Evolutionary conservation across 306 rosid genomes (phyloP), one percentile per base, ranked within the genome.

Genomic region (Benincasa hispida): DNA sequence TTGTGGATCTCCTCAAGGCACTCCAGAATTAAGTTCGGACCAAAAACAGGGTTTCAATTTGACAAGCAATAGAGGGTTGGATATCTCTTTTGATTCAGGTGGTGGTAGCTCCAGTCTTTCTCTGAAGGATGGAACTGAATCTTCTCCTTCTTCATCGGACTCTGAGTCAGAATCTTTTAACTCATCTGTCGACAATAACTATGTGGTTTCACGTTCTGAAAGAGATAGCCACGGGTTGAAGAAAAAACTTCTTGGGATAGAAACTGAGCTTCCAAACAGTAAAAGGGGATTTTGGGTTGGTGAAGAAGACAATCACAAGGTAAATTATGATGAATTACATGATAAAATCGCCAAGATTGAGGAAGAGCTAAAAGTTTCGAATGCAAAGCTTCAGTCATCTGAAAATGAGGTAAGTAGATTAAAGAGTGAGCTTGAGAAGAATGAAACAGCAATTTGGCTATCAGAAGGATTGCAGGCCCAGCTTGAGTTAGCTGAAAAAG

Each of bases 21-120:
- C 77, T 25, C 73, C 37, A 2, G 34, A 61, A 81, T 34, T 18
- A 58, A 89, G 89, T 81, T 93, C 92, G 5, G 79, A 85, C 61
- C 83, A 62, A 51, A 89, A 88, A 82, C 79, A 63, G 47, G 58
- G 67, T 22, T 57, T 72, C 76, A 84, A n/a, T 2, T 80, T 79
- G 68, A 78, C 85, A 30, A 82, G 73, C 67, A 65, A 55, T 84
- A 81, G 85, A 72, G 79, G 58, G 13, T 57, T 89, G 61, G 89
- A 88, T 28, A 74, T 86, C 21, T 84, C 90, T 37, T 84, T 80
- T 50, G 86, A 81, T 77, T 87, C 91, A 10, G 89, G 82, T 13
- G 82, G 84, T 73, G 85, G 84, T 75, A 83, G 87, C 84, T 84
- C 91, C 53, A 76, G 60, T 80, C 84, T 76, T 76, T 87, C 90